Evolutionary conservation across 768 basidiomycete species (phyloP), one percentile per base, ranked within the genome.

Genomic region (Exidia glandulosa): DNA sequence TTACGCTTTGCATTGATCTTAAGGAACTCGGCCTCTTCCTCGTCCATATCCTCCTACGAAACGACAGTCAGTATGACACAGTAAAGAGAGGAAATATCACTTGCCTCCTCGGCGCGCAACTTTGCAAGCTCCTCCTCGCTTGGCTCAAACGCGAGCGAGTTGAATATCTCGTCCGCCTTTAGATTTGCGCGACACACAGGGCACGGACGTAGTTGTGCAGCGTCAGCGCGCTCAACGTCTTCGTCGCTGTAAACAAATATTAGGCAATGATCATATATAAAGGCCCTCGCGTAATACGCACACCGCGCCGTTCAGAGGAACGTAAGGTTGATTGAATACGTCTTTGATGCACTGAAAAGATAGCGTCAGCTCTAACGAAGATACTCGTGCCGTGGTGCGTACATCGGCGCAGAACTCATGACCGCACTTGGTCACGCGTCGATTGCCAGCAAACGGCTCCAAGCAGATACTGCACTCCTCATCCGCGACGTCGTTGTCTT

Each of bases 111-210:
- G 12, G 6, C 50, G 25, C 30, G 69, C 23, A 78, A 73, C 3
- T 72, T 66, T 14, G 69, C 69, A 9, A 88, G 65, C 59, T 88
- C 85, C 36, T 83, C 79, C 2, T 77, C 77, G 0, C 81, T 76
- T 0, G 89, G 87, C 65, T 86, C 81, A 66, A 93, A 92, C 0
- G 87, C 87, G 2, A 72, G 69, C 1, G 83, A 76, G 50, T 76
- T 76, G 78, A 87, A 93, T 31, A 85, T 70, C 9, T 74, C 70
- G 7, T 72, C 71, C 19, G 81, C 73, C 62, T 87, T 81, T 58
- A 80, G 77, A 76, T 84, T 83, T 65, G 77, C 78, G 66, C 83
- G 81, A 72, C 90, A 93, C 1, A 75, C 81, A 7, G 85, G 85
- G 68, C 87, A 68, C 4, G 70, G 64, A 13, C 71, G 63, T 48